Conservation (phyloP, 768 basidiomycete species). For the Pisolithus tinctorius region DNA sequence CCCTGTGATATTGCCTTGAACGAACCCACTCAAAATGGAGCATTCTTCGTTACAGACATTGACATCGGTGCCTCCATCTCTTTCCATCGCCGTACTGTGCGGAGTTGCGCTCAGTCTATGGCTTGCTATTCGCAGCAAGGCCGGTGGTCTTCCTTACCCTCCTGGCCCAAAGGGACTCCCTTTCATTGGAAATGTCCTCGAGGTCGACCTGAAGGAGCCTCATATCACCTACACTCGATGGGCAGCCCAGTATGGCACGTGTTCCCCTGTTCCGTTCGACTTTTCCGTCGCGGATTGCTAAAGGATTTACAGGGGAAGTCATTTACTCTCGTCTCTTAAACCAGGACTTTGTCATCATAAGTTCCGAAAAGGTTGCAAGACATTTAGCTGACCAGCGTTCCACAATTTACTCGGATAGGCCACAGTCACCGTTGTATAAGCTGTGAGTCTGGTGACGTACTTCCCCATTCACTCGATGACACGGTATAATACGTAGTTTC, state of each 20-base stretch:
- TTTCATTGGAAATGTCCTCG: conserved; percentile 8
- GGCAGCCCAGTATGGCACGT: conserved; percentile 7
- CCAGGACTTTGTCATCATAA: conserved; percentile 8
- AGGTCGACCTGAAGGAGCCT: conserved; percentile 1
- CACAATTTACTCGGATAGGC: conserved; percentile 11
- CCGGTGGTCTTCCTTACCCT: neutral
- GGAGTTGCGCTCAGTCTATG: neutral
- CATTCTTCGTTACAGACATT: no score
- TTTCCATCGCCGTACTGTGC: neutral
- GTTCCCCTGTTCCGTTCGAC: neutral
- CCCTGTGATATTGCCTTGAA: no score
- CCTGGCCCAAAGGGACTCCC: conserved; percentile 11
- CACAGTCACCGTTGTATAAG: conserved; percentile 3
- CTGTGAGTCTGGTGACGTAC: conserved; percentile 3
- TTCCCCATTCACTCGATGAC: neutral
- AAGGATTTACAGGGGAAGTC: conserved; percentile 3
- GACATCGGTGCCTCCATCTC: neutral
- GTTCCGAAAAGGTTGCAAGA: conserved; percentile 7
- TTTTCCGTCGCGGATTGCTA: neutral
- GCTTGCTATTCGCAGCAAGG: neutral
- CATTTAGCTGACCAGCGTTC: conserved; percentile 12
- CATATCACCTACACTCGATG: conserved; percentile 11
- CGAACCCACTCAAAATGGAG: no score
- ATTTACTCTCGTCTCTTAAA: conserved; percentile 8
- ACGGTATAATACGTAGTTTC: conserved; percentile 7